Conservation (phyloP, 352 stramenopile species). For the Globisporangium iwayamae region DNA sequence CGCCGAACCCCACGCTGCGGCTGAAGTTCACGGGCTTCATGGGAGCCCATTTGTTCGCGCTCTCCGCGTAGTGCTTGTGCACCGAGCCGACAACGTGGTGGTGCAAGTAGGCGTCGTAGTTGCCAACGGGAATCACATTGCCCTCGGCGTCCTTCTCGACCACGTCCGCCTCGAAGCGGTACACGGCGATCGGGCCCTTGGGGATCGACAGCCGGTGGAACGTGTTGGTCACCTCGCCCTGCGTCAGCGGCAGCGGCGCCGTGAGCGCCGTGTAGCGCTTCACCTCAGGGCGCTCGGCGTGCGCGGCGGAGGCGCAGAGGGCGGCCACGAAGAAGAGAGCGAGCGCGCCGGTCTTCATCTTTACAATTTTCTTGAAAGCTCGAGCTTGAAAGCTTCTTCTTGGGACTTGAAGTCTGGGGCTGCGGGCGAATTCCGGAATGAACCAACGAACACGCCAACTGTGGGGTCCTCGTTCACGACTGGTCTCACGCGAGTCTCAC, state of each 20-base stretch:
- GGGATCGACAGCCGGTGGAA: constrained; percentile 73
- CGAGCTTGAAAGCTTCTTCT: too few relatives aligned
- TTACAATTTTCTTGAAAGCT: background rate
- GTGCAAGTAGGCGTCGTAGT: constrained; percentile 78
- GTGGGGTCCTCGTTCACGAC: background rate
- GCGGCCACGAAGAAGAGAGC: background rate
- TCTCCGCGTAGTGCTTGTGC: constrained; percentile 55
- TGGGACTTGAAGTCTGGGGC: background rate
- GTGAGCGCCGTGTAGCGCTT: constrained; percentile 69
- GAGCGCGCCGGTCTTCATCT: constrained; percentile 11
- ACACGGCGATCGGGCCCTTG: constrained; percentile 76
- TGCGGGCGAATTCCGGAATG: constrained; percentile 6
- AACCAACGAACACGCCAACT: background rate
- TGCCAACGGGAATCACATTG: constrained; percentile 49
- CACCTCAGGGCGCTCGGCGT: constrained; percentile 28
- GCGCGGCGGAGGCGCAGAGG: background rate
- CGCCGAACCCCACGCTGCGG: constrained; percentile 73
- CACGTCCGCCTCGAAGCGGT: constrained; percentile 74
- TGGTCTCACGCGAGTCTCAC: background rate
- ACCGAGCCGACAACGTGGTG: constrained; percentile 79
- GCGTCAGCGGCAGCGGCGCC: constrained; percentile 46
- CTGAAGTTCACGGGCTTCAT: constrained; percentile 77
- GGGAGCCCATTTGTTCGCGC: constrained; percentile 47
- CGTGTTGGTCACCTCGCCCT: constrained; percentile 74
- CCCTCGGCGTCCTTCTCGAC: constrained; percentile 60